Evolutionary conservation across 2,329 filamentous ascomycete genomes (phyloP).

Genomic region (Stagonosporopsis cucurbitacearum): DNA sequence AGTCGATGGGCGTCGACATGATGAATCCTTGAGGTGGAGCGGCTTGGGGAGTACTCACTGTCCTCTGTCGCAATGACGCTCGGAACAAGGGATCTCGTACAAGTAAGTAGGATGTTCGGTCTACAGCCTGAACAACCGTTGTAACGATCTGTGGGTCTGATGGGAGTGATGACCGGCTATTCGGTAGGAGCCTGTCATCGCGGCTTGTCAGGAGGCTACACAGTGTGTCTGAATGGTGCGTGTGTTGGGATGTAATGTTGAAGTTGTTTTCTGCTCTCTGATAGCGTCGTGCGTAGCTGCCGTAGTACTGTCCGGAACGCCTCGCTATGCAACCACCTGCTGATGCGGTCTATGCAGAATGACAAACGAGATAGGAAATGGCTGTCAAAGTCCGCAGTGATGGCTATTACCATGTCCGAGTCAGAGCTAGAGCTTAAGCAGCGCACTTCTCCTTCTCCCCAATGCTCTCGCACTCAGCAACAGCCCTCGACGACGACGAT

Average conservation of each 20-base stretch:
- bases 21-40: slow-evolving; percentile 21
- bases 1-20: too few relatives aligned
- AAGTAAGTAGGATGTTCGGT: slow-evolving; percentile 7
- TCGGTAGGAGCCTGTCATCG: neutral
- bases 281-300: neutral
- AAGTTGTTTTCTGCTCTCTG: neutral
- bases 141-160: slow-evolving; percentile 9
- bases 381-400: neutral
- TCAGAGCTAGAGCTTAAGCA: neutral
- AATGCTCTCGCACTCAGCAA: slow-evolving; percentile 5
- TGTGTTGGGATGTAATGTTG: neutral
- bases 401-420: neutral
- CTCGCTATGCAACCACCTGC: slow-evolving; percentile 17
- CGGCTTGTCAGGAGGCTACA: neutral
- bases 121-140: slow-evolving; percentile 9
- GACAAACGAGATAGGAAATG: slow-evolving; percentile 20
- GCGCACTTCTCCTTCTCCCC: slow-evolving; percentile 25
- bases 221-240: neutral
- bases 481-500: neutral
- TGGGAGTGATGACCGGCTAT: slow-evolving; percentile 6
- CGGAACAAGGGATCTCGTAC: slow-evolving; percentile 5
- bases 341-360: slow-evolving; percentile 6
- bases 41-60: slow-evolving; percentile 11
- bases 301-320: slow-evolving; percentile 5
- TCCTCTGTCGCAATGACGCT: slow-evolving; percentile 15